Base-by-base conservation (phyloP, 257 asterid species). In the Solanum boliviense region DNA sequence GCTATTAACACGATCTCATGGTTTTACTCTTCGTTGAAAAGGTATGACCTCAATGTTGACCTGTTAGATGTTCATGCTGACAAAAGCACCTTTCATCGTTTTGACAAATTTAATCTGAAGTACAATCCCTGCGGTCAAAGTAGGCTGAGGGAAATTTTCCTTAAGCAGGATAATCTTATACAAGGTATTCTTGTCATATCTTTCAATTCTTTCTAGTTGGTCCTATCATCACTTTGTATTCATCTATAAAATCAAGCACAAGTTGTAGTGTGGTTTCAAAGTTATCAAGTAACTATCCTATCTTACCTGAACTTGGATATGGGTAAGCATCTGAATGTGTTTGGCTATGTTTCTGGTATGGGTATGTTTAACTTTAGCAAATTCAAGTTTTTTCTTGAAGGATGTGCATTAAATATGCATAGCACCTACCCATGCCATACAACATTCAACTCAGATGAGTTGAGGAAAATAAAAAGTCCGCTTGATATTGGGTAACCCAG, bases 91-190 rank as follows among this genome's bases (percentile, higher is more conserved):
- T 97, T 97, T 90, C 99, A 97, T 91, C 99, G 99, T 76, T 95
- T 97, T 87, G 99, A 97, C 97, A 97, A 97, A 89, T 97, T 97
- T 89, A 97, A 97, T 92, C 93, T 97, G 90, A 97, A 97, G 95
- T 97, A 97, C 81, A 97, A 97, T 91, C 99, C 99, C 41, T 97
- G 99, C 88, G 99, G 99, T 83, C 99, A 97, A 93, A 97, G 99
- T 92, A 95, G 99, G 91, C 91, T 97, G 88, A 94, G 99, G 90
- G 98, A 97, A 92, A 97, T 97, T 84, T 97, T 97, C 89, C 91
- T 97, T 91, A 97, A 97, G 94, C 99, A 95, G 93, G 99, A 97
- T 88, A 97, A 97, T 95, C 98, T 97, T 73, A 97, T 97, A 91
- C 99, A 97, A 91, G 99, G 99, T 97, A 93, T 89, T 82, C 65